A percentile compares a stretch with the other conserved stretches of the same genome.
Conservation (phyloP, 1,284 basidiomycete species). For the Cutaneotrichosporon sp. region DNA sequence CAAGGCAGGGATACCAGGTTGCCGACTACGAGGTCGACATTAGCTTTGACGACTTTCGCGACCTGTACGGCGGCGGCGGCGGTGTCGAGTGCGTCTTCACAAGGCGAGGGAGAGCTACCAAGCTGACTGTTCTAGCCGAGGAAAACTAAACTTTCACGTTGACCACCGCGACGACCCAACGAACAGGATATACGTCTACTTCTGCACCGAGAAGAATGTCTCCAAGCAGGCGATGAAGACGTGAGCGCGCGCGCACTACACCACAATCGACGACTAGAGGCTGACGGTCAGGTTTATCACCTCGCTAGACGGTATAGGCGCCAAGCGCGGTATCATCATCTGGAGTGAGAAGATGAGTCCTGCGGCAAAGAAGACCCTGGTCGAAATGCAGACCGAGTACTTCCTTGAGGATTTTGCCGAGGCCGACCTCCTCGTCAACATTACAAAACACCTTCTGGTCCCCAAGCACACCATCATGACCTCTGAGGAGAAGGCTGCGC, state of each 20-base stretch:
- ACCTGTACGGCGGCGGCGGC: slow-evolving; percentile 35
- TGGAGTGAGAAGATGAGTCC: slow-evolving; percentile 96
- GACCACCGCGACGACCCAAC: slow-evolving; percentile 61
- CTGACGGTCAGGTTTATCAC: slow-evolving; percentile 63
- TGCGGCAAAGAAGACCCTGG: slow-evolving; percentile 91
- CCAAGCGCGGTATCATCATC: slow-evolving; percentile 87
- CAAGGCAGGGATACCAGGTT: slow-evolving; percentile 43
- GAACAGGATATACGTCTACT: slow-evolving; percentile 90
- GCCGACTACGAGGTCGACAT: slow-evolving; percentile 49
- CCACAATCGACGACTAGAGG: neutral
- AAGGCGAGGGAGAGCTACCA: no score
- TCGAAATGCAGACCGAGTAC: slow-evolving; percentile 78
- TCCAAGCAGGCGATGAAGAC: slow-evolving; percentile 94
- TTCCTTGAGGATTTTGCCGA: slow-evolving; percentile 95
- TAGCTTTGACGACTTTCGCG: slow-evolving; percentile 47
- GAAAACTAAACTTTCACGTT: slow-evolving; percentile 80
- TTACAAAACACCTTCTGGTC: slow-evolving; percentile 91
- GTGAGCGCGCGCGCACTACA: slow-evolving; percentile 52
- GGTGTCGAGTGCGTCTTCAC: slow-evolving; percentile 36
- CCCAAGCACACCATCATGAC: slow-evolving; percentile 87
- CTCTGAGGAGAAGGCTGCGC: slow-evolving; percentile 74
- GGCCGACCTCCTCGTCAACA: slow-evolving; percentile 93
- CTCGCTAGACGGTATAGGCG: slow-evolving; percentile 83
- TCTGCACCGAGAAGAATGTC: slow-evolving; percentile 85
- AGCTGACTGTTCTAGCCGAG: slow-evolving; percentile 58